phyloP scores from a whole-genome alignment of 2,329 filamentous ascomycete species.

The Hymenoscyphus albidus region DNA sequence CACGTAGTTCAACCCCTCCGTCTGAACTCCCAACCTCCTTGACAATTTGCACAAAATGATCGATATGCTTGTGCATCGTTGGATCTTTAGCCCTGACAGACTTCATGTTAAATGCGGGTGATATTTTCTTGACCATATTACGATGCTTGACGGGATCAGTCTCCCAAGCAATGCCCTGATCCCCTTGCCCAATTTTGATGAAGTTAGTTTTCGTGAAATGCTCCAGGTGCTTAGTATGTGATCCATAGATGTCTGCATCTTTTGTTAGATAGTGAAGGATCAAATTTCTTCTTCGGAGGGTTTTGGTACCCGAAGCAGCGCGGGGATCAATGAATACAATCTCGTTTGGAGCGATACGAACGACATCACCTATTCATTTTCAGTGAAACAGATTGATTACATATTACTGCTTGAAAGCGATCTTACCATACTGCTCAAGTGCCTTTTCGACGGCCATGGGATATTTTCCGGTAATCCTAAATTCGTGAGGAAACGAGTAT shows the following conservation, averaged over 20 bases:
- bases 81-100: slow-evolving; percentile 7
- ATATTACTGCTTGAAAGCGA: too few relatives aligned
- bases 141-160: slow-evolving; percentile 7
- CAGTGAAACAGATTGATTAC: too few relatives aligned
- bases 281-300: too few relatives aligned
- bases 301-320: background rate
- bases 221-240: background rate
- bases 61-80: slow-evolving; percentile 6
- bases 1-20: background rate
- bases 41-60: slow-evolving; percentile 8
- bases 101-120: slow-evolving; percentile 1
- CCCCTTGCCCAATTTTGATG: background rate
- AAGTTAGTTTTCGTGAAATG: slow-evolving; percentile 8
- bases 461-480: slow-evolving; percentile 10
- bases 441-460: slow-evolving; percentile 10
- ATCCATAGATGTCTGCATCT: background rate
- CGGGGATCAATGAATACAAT: slow-evolving; percentile 20
- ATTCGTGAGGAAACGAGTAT: background rate
- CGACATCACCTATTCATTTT: slow-evolving; percentile 11
- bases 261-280: too few relatives aligned
- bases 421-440: slow-evolving; percentile 8
- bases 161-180: slow-evolving; percentile 4
- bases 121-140: slow-evolving; percentile 8
- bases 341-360: slow-evolving; percentile 24
- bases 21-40: background rate